Evolutionary conservation across 106 monocot genomes (phyloP), one percentile per base, ranked within the genome.

Genomic region (Phalaenopsis equestris): DNA sequence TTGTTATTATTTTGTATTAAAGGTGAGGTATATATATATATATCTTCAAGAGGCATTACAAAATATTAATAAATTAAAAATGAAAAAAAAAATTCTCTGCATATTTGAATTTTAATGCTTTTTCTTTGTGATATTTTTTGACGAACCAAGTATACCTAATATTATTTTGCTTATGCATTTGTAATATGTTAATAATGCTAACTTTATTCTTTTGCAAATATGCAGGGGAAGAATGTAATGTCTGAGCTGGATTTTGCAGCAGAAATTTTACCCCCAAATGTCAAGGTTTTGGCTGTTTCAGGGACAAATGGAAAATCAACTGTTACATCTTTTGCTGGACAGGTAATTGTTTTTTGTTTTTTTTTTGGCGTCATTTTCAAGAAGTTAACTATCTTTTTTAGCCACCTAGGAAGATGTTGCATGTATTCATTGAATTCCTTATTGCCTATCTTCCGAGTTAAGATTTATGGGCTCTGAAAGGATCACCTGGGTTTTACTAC

Each of bases 261-360:
- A 74, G 85, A 88, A 55, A 67, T 83, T n/a, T 81, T 88, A 52
- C 88, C 85, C 3, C 68, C 42, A 5, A 67, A 75, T 36, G 46
- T 81, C 57, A 88, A 88, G 81, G 64, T 88, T 83, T 83, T 88
- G 46, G 88, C 88, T 75, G 85, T 85, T 61, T 80, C 83, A 42
- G 88, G 88, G 55, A 85, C 88, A 78, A 88, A 88, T 75, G 88
- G 88, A 42, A 88, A 88, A 72, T 88, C 88, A 52, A 88, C 88
- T 37, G 88, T 88, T 30, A 81, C 85, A 76, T 58, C 73, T 75
- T 88, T 88, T 79, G 83, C 85, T 49, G 85, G 85, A 19, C 88
- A 88, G 88, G 88, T 88, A 45, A 56, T n/a, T 45, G 43, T 45
- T 45, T 45, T 39, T 56, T 8, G 45, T 42, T 19, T 41, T 2